Evolutionary conservation across 495 filamentous ascomycete species (phyloP).

Genomic region (Penicillium robsamsonii): DNA sequence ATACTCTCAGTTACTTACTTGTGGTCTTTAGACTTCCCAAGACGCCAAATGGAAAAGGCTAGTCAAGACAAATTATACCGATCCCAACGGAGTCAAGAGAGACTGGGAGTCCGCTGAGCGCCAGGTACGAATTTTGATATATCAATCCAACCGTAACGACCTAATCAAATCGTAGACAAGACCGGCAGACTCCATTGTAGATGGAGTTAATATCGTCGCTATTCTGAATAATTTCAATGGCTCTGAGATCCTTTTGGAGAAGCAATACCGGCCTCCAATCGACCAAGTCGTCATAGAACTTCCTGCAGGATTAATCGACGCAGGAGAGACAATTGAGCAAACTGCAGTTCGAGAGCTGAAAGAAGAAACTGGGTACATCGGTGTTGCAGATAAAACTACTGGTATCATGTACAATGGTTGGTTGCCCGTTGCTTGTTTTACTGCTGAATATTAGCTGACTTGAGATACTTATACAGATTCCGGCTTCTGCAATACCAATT

Average conservation of each 20-base stretch:
- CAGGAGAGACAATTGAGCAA: conserved; percentile 64
- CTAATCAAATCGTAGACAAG: conserved; percentile 44
- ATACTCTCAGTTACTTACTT: not conserved
- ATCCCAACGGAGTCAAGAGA: conserved; percentile 58
- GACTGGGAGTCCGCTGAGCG: conserved; percentile 77
- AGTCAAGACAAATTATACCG: conserved; percentile 62
- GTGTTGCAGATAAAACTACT: conserved; percentile 58
- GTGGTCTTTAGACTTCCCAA: conserved; percentile 22
- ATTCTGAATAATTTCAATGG: conserved; percentile 65
- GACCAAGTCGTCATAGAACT: conserved; percentile 70
- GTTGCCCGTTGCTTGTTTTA: conserved; percentile 13
- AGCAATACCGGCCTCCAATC: conserved; percentile 76
- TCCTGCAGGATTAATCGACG: conserved; percentile 77
- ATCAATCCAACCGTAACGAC: not conserved
- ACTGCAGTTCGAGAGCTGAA: conserved; percentile 73
- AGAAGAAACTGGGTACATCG: conserved; percentile 84
- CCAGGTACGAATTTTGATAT: conserved; percentile 24
- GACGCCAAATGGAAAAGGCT: conserved; percentile 70
- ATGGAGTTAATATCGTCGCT: conserved; percentile 79
- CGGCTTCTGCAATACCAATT: conserved; percentile 87
- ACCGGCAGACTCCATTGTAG: conserved; percentile 60
- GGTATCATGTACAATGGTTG: conserved; percentile 83
- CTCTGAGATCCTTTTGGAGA: conserved; percentile 70
- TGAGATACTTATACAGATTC: conserved; percentile 41
- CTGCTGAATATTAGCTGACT: conserved; percentile 2